Conservation (phyloP, 192 early-diverging fungal genomes). For the Dispira parvispora region DNA sequence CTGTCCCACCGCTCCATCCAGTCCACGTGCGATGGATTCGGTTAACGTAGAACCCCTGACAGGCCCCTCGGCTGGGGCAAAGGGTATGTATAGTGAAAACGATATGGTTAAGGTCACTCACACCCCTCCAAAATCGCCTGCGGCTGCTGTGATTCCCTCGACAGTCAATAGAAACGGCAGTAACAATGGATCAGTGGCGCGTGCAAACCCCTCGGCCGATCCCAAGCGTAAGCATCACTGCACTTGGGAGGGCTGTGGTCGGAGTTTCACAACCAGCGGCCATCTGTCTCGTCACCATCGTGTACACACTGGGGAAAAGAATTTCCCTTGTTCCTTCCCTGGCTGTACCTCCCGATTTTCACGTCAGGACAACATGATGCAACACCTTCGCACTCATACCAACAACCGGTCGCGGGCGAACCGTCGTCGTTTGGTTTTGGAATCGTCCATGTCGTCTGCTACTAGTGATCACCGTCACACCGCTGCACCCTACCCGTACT, state of each 20-base stretch:
- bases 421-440: background rate
- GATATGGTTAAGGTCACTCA: background rate
- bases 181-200: background rate
- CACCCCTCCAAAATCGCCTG: conserved; percentile 5
- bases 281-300: conserved; percentile 68
- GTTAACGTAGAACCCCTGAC: conserved; percentile 4
- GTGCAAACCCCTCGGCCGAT: conserved; percentile 15
- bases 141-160: conserved; percentile 1
- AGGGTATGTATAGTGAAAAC: background rate
- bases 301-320: conserved; percentile 72
- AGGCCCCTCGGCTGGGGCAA: background rate
- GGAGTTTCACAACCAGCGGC: conserved; percentile 71
- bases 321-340: conserved; percentile 46
- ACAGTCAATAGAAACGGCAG: too few relatives aligned
- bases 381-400: conserved; percentile 68
- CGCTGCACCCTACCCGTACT: too few relatives aligned
- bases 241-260: conserved; percentile 40
- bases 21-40: conserved; percentile 12
- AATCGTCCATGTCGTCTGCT: too few relatives aligned
- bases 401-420: conserved; percentile 41
- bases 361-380: conserved; percentile 76
- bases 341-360: conserved; percentile 61
- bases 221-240: conserved; percentile 60
- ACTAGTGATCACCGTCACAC: too few relatives aligned
- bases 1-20: conserved; percentile 10